phyloP scores from a whole-genome alignment of 306 rosid species.

The Lupinus albus region DNA sequence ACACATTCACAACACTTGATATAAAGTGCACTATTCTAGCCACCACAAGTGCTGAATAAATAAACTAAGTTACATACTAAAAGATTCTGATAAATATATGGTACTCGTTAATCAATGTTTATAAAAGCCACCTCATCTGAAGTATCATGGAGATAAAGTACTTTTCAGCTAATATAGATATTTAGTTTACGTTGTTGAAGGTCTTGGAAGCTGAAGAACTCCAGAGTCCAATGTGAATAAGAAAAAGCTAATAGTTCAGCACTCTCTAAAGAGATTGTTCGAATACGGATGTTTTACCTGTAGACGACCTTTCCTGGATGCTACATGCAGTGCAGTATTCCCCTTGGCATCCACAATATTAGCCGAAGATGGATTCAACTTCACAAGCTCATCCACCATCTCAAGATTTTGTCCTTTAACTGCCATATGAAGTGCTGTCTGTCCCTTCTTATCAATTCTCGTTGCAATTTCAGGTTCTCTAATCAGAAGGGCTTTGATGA shows the following conservation, averaged over 20 bases:
- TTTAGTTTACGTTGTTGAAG: not conserved
- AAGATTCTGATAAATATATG: too few species aligned
- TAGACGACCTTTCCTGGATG: slow-evolving; percentile 64
- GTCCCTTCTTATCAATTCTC: slow-evolving; percentile 72
- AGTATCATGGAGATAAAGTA: too few species aligned
- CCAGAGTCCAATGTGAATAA: slow-evolving; percentile 14
- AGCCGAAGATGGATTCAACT: slow-evolving; percentile 52
- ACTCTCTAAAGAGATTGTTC: slow-evolving; percentile 4
- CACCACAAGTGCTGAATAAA: slow-evolving; percentile 25
- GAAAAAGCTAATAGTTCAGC: slow-evolving; percentile 18
- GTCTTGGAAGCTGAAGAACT: slow-evolving; percentile 27
- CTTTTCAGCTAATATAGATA: too few species aligned
- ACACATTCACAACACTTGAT: slow-evolving; percentile 4
- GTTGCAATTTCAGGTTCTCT: slow-evolving; percentile 60
- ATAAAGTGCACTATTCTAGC: not conserved
- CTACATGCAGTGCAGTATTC: slow-evolving; percentile 74
- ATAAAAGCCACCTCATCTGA: too few species aligned
- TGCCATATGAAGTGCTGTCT: slow-evolving; percentile 87
- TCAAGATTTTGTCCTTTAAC: slow-evolving; percentile 73
- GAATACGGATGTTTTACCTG: slow-evolving; percentile 50
- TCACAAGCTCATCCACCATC: slow-evolving; percentile 60
- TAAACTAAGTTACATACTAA: not conserved
- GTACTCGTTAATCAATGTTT: too few species aligned
- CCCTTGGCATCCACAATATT: slow-evolving; percentile 69
- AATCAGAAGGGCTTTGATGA: slow-evolving; percentile 59